A percentile compares a stretch with the other conserved stretches of the same genome.
Conservation (phyloP, 2,329 filamentous ascomycete species). For the Gaeumannomyces sp. region DNA sequence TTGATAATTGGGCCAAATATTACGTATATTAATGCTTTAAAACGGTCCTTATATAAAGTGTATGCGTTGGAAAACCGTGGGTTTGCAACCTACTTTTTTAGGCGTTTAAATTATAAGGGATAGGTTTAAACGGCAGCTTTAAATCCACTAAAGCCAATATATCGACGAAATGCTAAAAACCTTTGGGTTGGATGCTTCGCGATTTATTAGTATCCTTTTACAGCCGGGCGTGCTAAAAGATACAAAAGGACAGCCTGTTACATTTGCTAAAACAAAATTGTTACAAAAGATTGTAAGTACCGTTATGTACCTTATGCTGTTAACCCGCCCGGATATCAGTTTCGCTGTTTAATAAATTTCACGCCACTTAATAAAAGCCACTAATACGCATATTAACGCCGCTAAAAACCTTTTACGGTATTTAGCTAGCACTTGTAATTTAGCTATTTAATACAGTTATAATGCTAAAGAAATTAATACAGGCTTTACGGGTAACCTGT, state of each 20-base stretch:
- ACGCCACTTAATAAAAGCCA: neutral
- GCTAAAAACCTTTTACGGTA: neutral
- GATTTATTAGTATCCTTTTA: neutral
- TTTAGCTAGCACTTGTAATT: neutral
- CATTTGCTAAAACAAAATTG: neutral
- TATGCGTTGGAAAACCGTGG: neutral
- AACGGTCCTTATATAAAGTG: neutral
- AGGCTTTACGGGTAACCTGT: neutral
- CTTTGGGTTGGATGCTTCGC: neutral
- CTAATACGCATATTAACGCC: neutral
- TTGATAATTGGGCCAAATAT: neutral
- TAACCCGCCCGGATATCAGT: neutral
- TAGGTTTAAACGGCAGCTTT: neutral
- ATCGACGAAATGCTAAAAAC: neutral
- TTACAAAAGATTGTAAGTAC: neutral
- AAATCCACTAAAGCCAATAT: neutral
- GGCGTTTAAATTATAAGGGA: neutral
- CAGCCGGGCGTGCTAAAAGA: neutral
- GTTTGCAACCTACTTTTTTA: neutral
- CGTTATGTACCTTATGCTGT: neutral
- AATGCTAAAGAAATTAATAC: neutral
- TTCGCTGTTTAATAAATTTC: neutral
- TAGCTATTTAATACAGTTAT: neutral
- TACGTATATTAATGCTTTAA: neutral
- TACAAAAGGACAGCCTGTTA: neutral